These are phyloP conservation scores for Phytophthora citricola DNA, from an alignment of 352 stramenopile species.

Conservation along the genomic window DNA sequence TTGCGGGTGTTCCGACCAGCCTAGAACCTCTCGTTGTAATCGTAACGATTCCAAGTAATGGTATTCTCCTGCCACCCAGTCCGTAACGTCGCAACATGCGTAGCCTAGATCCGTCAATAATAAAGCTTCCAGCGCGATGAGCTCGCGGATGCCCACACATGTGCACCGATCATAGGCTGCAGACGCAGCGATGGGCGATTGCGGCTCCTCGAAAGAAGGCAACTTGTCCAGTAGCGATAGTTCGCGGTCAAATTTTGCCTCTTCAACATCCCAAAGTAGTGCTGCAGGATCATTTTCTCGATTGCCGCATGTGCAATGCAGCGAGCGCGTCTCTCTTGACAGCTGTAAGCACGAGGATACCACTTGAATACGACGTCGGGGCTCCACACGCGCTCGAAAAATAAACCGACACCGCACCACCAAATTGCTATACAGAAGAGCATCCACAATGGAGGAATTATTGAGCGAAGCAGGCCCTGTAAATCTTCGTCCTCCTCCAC, in stretches of 20 bases:
- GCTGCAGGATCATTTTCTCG: conserved; percentile 73
- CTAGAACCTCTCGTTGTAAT: conserved; percentile 79
- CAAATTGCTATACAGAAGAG: conserved; percentile 80
- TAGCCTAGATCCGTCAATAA: conserved; percentile 81
- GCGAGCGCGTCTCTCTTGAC: conserved; percentile 65
- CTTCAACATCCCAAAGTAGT: conserved; percentile 77
- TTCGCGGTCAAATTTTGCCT: conserved; percentile 76
- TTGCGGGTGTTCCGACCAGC: conserved; percentile 78
- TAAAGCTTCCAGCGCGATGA: conserved; percentile 78
- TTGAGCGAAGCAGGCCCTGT: conserved; percentile 28
- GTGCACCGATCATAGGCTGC: conserved; percentile 51
- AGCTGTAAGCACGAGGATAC: conserved; percentile 79
- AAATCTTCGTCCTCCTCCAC: conserved; percentile 17
- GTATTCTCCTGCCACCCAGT: conserved; percentile 80
- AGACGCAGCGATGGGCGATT: conserved; percentile 35
- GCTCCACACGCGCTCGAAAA: conserved; percentile 78
- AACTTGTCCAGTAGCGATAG: conserved; percentile 66
- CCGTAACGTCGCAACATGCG: conserved; percentile 77
- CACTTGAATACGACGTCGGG: conserved; percentile 69
- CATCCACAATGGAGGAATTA: conserved; percentile 79
- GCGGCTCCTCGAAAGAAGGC: conserved; percentile 65
- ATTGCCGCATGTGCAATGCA: conserved; percentile 77
- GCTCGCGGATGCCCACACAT: conserved; percentile 76
- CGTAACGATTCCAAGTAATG: conserved; percentile 81
- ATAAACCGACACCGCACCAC: conserved; percentile 84